Evolutionary conservation across 2,329 filamentous ascomycete species (phyloP).

Genomic region (Colletotrichum lindemuthianum): DNA sequence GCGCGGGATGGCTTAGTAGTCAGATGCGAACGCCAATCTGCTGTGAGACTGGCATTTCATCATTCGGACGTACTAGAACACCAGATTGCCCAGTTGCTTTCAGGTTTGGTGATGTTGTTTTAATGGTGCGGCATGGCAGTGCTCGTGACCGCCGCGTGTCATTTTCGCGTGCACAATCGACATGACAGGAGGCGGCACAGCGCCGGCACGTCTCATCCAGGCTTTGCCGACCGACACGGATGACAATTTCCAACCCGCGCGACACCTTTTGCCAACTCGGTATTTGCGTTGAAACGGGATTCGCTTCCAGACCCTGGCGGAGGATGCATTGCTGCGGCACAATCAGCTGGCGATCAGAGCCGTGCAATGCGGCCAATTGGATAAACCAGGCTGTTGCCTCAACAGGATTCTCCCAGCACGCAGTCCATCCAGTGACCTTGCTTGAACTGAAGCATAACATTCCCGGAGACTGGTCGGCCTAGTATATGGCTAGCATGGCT

Average conservation of each 20-base stretch:
- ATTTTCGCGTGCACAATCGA: not conserved
- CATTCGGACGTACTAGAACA: no score
- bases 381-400: constrained; percentile 3
- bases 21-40: not conserved
- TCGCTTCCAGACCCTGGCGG: not conserved
- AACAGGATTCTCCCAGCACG: constrained; percentile 16
- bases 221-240: not conserved
- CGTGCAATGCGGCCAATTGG: constrained; percentile 15
- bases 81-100: no score
- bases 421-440: constrained; percentile 8
- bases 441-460: no score
- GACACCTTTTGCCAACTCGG: constrained; percentile 4
- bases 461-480: no score
- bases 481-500: no score
- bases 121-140: constrained; percentile 10
- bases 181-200: constrained; percentile 23
- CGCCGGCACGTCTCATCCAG: constrained; percentile 2
- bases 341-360: constrained; percentile 4
- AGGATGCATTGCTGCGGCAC: constrained; percentile 7
- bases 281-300: constrained; percentile 8
- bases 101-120: not conserved
- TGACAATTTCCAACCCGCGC: not conserved
- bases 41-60: not conserved
- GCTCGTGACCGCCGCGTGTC: not conserved
- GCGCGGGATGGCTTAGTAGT: constrained; percentile 1